Percentiles rank a stretch among this genome's conserved stretches.
Evolutionary conservation across 1,284 basidiomycete genomes (phyloP).

Genomic region (Acaromyces ingoldii): DNA sequence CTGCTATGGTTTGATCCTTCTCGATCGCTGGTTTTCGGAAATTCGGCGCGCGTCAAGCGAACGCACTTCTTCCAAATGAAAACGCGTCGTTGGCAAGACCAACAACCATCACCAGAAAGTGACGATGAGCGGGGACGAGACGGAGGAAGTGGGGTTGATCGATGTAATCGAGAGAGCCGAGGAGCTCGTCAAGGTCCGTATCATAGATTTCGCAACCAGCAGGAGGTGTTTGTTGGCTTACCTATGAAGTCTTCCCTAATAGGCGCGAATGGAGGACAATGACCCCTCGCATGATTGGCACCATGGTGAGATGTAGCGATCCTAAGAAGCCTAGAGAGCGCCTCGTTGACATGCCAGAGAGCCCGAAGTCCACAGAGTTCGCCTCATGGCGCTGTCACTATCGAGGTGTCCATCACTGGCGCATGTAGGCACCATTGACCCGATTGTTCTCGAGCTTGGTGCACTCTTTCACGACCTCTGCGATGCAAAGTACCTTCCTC

Average conservation of each 20-base stretch:
- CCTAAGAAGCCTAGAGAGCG: background rate
- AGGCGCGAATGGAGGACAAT: slow-evolving; percentile 53
- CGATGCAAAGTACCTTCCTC: slow-evolving; percentile 73
- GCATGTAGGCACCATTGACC: slow-evolving; percentile 55
- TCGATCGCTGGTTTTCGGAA: too few species aligned
- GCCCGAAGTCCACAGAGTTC: slow-evolving; percentile 66
- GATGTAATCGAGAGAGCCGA: slow-evolving; percentile 58
- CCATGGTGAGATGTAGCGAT: slow-evolving; percentile 55
- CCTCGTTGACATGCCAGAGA: background rate
- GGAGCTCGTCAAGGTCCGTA: slow-evolving; percentile 66
- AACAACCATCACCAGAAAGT: too few species aligned
- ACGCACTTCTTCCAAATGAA: too few species aligned
- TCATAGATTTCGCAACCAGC: background rate
- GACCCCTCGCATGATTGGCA: slow-evolving; percentile 85
- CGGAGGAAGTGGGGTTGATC: background rate
- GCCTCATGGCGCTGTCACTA: slow-evolving; percentile 67
- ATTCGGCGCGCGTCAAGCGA: too few species aligned
- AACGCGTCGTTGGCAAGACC: too few species aligned
- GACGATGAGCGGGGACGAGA: background rate
- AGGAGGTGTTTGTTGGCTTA: too few species aligned
- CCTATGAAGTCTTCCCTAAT: background rate
- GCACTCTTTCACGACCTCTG: slow-evolving; percentile 83
- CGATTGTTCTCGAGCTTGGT: slow-evolving; percentile 72
- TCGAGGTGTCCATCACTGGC: slow-evolving; percentile 56
- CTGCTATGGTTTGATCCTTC: too few species aligned